Evolutionary conservation across 805 yeast species (phyloP), one percentile per base, ranked within the genome.

Genomic region (Kazachstania taianensis): DNA sequence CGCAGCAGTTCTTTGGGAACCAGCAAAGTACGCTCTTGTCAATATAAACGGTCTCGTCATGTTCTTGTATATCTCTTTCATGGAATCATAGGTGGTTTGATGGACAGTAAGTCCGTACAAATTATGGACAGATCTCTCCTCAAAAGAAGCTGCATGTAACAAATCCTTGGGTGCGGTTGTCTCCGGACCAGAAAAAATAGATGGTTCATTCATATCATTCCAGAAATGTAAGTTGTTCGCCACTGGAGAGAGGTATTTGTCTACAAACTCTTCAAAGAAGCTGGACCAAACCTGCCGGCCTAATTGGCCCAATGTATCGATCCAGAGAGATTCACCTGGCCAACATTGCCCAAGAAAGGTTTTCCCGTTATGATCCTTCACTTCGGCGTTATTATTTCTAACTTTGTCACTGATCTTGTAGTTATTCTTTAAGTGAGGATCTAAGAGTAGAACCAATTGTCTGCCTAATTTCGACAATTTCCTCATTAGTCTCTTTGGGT

Each of bases 191-290:
- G 79, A 74, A 55, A 92, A 92, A 5, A 92, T 80, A 0, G 96
- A 84, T 1, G 97, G 96, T 61, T 92, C 99, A 59, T 82, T 84
- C 99, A 92, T 92, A 57, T 92, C 98, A 58, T 89, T 92, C 99
- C 99, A 92, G 14, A 92, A 63, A 50, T 79, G 79, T 32, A 85
- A 57, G 51, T 92, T 92, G 10, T 70, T 63, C 7, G 80, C 70
- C 35, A 70, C 65, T 2, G 58, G 50, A 5, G 39, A 30, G 9
- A 40, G 20, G 5, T 30, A 29, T 12, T 28, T 25, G 6, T 30
- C 16, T 4, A 66, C 53, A 7, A 77, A 75, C 38, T 67, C 65
- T 17, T 52, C 53, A 49, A 71, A 75, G 32, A 73, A 67, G 2
- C 57, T 41, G 32, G 61, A 62, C 96, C 96, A 87, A 39, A 69